A percentile compares a stretch with the other conserved stretches of the same genome.
These are phyloP conservation scores for Pyrenophora teres DNA, from an alignment of 2,329 filamentous ascomycete species.

Conservation along the genomic window DNA sequence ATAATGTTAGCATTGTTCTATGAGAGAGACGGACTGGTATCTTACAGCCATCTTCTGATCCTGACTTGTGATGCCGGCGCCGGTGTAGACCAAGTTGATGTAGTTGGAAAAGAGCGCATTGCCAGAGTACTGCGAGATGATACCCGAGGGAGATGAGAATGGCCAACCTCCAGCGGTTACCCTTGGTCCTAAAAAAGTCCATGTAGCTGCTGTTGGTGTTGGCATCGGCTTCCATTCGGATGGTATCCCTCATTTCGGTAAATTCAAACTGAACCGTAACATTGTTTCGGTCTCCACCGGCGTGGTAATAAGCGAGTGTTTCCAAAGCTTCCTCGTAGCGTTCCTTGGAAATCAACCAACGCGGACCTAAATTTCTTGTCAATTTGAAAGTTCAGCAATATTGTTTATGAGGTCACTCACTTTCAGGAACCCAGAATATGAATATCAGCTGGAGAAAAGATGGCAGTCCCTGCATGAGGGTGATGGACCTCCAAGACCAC, in stretches of 20 bases:
- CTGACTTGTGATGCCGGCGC: conserved; percentile 61
- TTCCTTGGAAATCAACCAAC: conserved; percentile 68
- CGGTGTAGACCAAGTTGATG: conserved; percentile 64
- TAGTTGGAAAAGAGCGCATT: conserved; percentile 71
- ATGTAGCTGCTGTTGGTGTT: conserved; percentile 59
- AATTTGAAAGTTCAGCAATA: neutral
- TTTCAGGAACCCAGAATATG: conserved; percentile 66
- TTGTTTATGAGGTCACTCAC: conserved; percentile 1
- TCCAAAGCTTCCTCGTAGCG: conserved; percentile 64
- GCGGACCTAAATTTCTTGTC: conserved; percentile 25
- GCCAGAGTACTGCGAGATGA: conserved; percentile 71
- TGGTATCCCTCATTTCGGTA: conserved; percentile 68
- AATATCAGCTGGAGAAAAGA: conserved; percentile 62
- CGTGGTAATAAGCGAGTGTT: conserved; percentile 67
- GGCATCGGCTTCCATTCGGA: conserved; percentile 60
- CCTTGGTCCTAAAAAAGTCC: conserved; percentile 65
- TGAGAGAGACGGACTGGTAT: neutral
- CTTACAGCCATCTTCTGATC: conserved; percentile 49
- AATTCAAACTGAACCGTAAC: conserved; percentile 68
- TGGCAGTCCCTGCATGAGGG: conserved; percentile 57
- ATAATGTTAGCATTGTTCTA: conserved; percentile 4
- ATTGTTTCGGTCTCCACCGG: conserved; percentile 62
- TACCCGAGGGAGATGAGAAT: conserved; percentile 67
- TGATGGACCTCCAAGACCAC: conserved; percentile 59
- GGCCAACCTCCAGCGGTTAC: conserved; percentile 67